Percentiles rank a stretch among this genome's conserved stretches.
These are phyloP conservation scores for Apiospora pterosperma DNA, from an alignment of 2,329 filamentous ascomycete genomes.

Conservation along the genomic window DNA sequence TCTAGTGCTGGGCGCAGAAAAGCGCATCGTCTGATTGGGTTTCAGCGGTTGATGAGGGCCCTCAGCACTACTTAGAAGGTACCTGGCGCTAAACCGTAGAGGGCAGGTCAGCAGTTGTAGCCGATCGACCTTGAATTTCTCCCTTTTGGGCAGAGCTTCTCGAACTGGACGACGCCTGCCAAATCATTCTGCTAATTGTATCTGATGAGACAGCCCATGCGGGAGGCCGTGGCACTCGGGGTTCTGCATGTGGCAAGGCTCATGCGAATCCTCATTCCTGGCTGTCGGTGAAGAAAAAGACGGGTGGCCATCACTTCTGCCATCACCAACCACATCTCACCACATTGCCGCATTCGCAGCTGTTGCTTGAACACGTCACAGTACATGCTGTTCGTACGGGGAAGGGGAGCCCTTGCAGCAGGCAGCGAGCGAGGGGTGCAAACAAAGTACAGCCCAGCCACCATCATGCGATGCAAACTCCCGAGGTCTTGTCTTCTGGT, in stretches of 20 bases:
- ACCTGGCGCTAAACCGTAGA: neutral
- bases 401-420: neutral
- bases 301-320: neutral
- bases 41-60: neutral
- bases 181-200: too few relatives aligned
- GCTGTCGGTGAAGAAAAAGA: neutral
- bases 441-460: neutral
- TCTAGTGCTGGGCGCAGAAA: neutral
- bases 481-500: neutral
- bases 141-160: neutral
- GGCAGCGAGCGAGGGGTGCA: too few relatives aligned
- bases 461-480: neutral
- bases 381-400: neutral
- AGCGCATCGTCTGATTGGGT: neutral
- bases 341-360: neutral
- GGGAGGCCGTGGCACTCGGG: neutral
- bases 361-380: neutral
- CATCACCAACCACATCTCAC: neutral
- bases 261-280: neutral
- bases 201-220: too few relatives aligned
- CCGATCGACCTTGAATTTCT: neutral
- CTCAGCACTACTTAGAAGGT: neutral
- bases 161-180: too few relatives aligned
- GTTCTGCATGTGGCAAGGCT: neutral
- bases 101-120: too few relatives aligned